These are phyloP conservation scores for Alternaria triticina DNA, from an alignment of 2,329 filamentous ascomycete genomes.

Conservation along the genomic window DNA sequence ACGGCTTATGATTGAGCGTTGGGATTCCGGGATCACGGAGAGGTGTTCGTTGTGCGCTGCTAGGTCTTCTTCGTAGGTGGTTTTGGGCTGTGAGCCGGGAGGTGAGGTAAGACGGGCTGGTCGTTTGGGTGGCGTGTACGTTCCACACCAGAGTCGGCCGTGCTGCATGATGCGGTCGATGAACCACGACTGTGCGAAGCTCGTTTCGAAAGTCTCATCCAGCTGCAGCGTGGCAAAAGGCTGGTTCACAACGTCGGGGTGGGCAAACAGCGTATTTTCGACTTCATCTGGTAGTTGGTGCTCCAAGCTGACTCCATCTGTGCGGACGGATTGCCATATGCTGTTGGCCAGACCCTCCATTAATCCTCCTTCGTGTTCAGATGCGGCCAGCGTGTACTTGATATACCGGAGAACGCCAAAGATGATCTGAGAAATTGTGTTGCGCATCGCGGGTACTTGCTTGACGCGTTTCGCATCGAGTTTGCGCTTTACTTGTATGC, in stretches of 20 bases:
- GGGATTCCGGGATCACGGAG: background rate
- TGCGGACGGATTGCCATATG: background rate
- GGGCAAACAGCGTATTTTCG: background rate
- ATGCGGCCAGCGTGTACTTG: background rate
- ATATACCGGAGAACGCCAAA: background rate
- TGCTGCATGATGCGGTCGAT: background rate
- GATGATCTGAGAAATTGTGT: background rate
- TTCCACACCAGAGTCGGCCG: background rate
- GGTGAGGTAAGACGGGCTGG: too few species aligned
- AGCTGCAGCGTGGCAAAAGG: background rate
- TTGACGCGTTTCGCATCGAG: background rate
- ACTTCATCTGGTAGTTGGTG: background rate
- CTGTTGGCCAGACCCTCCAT: background rate
- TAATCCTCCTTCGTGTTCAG: background rate
- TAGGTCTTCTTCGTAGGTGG: background rate
- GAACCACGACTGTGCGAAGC: background rate
- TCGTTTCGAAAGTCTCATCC: background rate
- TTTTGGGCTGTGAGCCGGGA: too few species aligned
- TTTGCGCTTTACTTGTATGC: background rate
- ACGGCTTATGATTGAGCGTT: background rate
- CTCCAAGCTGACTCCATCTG: background rate
- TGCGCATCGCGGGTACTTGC: background rate
- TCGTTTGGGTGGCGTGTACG: background rate
- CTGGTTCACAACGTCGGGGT: background rate
- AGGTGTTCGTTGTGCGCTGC: background rate